These are phyloP conservation scores for Candida caryicola DNA, from an alignment of 805 yeast genomes.

Conservation along the genomic window DNA sequence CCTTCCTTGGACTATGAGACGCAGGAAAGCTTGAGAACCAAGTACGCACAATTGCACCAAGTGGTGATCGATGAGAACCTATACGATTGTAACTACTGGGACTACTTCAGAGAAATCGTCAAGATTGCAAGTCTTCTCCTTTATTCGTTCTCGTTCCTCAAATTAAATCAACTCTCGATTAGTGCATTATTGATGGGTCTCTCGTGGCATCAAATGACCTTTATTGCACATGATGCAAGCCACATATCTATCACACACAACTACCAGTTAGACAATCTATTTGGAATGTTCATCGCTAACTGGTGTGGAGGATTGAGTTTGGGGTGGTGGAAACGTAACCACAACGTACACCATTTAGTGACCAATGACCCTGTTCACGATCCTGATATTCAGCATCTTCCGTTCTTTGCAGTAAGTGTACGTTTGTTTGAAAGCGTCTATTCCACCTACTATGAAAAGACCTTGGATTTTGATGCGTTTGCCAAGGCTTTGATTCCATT, in stretches of 20 bases:
- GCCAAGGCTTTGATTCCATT: constrained; percentile 59
- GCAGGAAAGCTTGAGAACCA: constrained; percentile 53
- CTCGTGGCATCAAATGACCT: constrained; percentile 88
- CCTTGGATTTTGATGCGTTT: constrained; percentile 62
- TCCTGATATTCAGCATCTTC: constrained; percentile 91
- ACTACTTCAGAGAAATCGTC: constrained; percentile 64
- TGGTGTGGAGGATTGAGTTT: constrained; percentile 84
- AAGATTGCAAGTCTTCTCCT: constrained; percentile 57
- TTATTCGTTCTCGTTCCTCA: constrained; percentile 49
- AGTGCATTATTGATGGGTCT: constrained; percentile 69
- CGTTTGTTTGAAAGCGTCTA: constrained; percentile 65
- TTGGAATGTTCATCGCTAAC: constrained; percentile 72
- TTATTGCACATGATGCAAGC: constrained; percentile 89
- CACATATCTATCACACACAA: constrained; percentile 81
- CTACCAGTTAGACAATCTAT: constrained; percentile 69
- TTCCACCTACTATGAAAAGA: constrained; percentile 75
- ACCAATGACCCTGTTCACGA: constrained; percentile 94
- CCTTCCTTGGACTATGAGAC: constrained; percentile 71
- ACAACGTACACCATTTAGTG: constrained; percentile 86
- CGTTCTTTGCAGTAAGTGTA: constrained; percentile 83
- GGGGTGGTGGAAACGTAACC: constrained; percentile 95
- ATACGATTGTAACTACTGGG: constrained; percentile 72
- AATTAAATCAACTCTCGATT: constrained; percentile 40
- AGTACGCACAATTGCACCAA: constrained; percentile 61
- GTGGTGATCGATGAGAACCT: constrained; percentile 54